Conservation (phyloP, 345 rosid species). For the Citrus inodora region DNA sequence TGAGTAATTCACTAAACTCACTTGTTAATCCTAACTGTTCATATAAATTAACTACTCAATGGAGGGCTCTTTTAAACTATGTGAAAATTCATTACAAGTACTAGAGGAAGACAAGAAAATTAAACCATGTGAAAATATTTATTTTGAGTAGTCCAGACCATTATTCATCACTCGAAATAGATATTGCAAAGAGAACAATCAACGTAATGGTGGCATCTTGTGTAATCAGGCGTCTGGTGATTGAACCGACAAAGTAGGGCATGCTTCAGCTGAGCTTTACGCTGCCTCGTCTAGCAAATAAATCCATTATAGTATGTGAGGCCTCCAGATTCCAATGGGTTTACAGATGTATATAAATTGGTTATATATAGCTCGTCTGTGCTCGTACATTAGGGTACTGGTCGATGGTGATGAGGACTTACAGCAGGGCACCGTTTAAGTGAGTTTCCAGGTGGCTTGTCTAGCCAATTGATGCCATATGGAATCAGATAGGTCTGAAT, state of each 20-base stretch:
- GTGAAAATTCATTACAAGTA: too few species aligned
- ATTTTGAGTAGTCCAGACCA: background rate
- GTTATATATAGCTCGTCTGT: background rate
- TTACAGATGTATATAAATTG: background rate
- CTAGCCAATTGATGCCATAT: background rate
- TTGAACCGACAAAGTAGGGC: background rate
- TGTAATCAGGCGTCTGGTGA: background rate
- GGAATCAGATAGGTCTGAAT: background rate
- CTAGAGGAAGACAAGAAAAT: background rate
- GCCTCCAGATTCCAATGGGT: background rate
- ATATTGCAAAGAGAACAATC: background rate
- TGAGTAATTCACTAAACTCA: too few species aligned
- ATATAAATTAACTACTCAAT: too few species aligned
- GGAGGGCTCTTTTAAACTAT: background rate
- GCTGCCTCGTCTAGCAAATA: background rate
- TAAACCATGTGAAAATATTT: background rate
- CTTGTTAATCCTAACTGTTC: too few species aligned
- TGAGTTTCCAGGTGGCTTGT: background rate
- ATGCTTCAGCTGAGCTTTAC: background rate
- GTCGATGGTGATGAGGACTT: background rate
- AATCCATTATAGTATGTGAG: background rate
- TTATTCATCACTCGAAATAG: background rate
- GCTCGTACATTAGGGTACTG: background rate
- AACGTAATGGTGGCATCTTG: background rate
- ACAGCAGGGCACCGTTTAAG: background rate